Evolutionary conservation across 2,329 filamentous ascomycete genomes (phyloP), one percentile per base, ranked within the genome.

Genomic region (Penicillium sp.): DNA sequence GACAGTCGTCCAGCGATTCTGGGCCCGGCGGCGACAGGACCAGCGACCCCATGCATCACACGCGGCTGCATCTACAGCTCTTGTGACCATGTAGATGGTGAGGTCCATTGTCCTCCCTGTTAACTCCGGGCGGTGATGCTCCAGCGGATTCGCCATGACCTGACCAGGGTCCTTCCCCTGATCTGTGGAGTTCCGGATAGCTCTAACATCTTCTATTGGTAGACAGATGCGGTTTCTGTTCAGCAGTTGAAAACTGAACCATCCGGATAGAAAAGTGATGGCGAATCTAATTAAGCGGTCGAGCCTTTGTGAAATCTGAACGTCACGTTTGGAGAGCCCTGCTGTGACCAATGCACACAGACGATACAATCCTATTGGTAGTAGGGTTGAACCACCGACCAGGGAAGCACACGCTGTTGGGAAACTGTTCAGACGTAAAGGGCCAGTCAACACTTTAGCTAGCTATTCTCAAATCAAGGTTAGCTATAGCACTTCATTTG

Each of bases 61-160:
- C 43, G 89, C 77, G 9, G 91, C 65, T 5, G 91, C 84, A 72
- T 94, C 90, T 11, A 89, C 69, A 44, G 91, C 91, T 64, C 90
- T 82, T 11, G 85, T 86, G 45, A 84, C 79, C 11, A 89, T 85
- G 69, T 94, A 93, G n/a, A 95, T 78, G 0, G 90, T 93, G 33
- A 95, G 79, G 70, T 95, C 91, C 59, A 95, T 81, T 2, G 91
- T 93, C 65, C 87, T 85, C 44, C 91, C 91, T 11, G 87, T 89
- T 59, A 82, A 71, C 25, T 69, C 67, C 40, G 70, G 70, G n/a
- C 60, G 65, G 19, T 50, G 60, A 52, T 56, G 65, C 39, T 59
- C 58, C 15, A 56, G 53, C 15, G 56, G 21, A 27, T 54, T 49
- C 56, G 27, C 53, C 31, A 51, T 53, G 25, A 51, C 27, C 31